Conservation (phyloP, 805 yeast genomes). For the Schwanniomyces polymorphus region DNA sequence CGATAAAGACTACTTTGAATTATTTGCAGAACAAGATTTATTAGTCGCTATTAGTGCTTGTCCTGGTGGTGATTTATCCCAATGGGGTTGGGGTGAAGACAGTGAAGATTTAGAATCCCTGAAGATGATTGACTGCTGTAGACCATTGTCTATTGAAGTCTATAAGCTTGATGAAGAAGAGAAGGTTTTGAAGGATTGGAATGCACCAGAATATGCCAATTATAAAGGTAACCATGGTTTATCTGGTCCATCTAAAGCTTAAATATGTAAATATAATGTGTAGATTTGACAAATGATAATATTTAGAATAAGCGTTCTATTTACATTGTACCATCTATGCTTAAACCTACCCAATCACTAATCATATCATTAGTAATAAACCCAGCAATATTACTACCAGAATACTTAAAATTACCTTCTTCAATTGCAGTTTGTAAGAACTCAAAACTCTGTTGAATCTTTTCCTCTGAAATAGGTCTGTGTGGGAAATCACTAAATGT, state of each 20-base stretch:
- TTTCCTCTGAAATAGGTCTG: slow-evolving; percentile 4
- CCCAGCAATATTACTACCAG: slow-evolving; percentile 46
- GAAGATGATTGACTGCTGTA: slow-evolving; percentile 61
- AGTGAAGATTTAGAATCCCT: slow-evolving; percentile 41
- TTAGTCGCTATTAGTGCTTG: slow-evolving; percentile 66
- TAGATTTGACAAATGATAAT: not conserved
- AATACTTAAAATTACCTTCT: slow-evolving; percentile 32
- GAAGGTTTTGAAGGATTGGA: slow-evolving; percentile 48
- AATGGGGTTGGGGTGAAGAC: slow-evolving; percentile 73
- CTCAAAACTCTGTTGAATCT: slow-evolving; percentile 28
- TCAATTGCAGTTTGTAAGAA: slow-evolving; percentile 27
- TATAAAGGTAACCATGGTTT: slow-evolving; percentile 63
- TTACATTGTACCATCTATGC: slow-evolving; percentile 43
- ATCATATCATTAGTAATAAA: slow-evolving; percentile 41
- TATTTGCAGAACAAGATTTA: slow-evolving; percentile 66
- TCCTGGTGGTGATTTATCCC: slow-evolving; percentile 68
- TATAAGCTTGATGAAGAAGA: slow-evolving; percentile 48
- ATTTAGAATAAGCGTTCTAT: slow-evolving; percentile 9
- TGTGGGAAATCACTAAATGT: slow-evolving; percentile 5
- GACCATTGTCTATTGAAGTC: slow-evolving; percentile 64
- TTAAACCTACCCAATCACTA: slow-evolving; percentile 46
- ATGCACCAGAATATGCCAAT: slow-evolving; percentile 47
- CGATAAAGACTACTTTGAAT: slow-evolving; percentile 59
- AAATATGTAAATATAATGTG: not conserved
- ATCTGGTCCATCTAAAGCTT: slow-evolving; percentile 2